Percentiles rank a stretch among this genome's conserved stretches.
Conservation (phyloP, 495 filamentous ascomycete genomes). For the Chaetomium tenue region DNA sequence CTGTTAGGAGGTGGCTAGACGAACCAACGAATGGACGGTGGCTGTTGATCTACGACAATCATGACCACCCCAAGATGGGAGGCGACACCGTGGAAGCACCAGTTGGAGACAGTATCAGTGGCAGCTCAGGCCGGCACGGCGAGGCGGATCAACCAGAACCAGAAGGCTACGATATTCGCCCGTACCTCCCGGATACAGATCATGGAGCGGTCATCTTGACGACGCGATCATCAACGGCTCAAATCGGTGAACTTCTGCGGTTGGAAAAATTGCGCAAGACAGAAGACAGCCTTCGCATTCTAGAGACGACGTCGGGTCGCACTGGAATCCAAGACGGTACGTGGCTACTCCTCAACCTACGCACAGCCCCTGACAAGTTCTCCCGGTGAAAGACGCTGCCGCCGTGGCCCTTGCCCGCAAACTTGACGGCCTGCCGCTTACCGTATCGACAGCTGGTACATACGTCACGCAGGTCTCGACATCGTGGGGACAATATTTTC, state of each 20-base stretch:
- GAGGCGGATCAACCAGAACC: neutral
- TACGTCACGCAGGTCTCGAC: constrained; percentile 26
- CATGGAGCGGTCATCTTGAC: constrained; percentile 46
- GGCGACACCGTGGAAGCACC: constrained; percentile 15
- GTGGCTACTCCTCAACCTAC: constrained; percentile 15
- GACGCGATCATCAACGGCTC: constrained; percentile 39
- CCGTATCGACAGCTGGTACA: constrained; percentile 40
- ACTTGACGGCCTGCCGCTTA: constrained; percentile 33
- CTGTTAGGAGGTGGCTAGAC: constrained; percentile 40
- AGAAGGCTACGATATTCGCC: constrained; percentile 34
- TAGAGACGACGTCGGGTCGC: constrained; percentile 35
- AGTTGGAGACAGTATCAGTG: constrained; percentile 15
- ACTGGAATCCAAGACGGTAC: neutral
- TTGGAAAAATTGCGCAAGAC: constrained; percentile 38
- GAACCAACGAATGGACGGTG: constrained; percentile 32
- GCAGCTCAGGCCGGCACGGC: constrained; percentile 6
- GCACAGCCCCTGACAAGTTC: neutral
- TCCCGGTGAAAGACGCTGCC: constrained; percentile 27
- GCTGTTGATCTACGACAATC: constrained; percentile 43
- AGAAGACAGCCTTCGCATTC: constrained; percentile 37
- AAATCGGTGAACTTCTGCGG: constrained; percentile 32
- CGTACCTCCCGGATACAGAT: constrained; percentile 36
- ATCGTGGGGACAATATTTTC: constrained; percentile 20
- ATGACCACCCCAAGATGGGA: constrained; percentile 34
- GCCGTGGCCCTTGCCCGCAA: constrained; percentile 29